Evolutionary conservation across 2,329 filamentous ascomycete species (phyloP).

Genomic region (Ceratocystis ficicola): DNA sequence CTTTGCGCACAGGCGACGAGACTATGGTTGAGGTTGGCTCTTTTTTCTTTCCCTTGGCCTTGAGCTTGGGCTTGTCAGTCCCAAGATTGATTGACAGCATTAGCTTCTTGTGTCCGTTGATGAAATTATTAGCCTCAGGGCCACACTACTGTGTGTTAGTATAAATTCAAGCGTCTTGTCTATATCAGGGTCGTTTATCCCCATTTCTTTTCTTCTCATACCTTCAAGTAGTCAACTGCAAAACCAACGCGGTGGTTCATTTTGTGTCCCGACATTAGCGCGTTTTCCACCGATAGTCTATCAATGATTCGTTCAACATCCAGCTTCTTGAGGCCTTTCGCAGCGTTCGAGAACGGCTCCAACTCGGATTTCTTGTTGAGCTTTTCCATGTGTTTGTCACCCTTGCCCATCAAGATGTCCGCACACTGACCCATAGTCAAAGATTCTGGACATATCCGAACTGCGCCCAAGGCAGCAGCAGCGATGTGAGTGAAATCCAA

Average conservation of each 20-base stretch:
- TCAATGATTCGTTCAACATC: slow-evolving; percentile 80
- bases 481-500: slow-evolving; percentile 70
- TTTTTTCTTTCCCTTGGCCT: slow-evolving; percentile 31
- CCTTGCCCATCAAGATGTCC: slow-evolving; percentile 62
- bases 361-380: slow-evolving; percentile 3
- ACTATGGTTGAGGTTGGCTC: slow-evolving; percentile 37
- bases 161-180: background rate
- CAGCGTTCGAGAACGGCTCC: slow-evolving; percentile 50
- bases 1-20: slow-evolving; percentile 39
- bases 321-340: slow-evolving; percentile 55
- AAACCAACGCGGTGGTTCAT: slow-evolving; percentile 51
- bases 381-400: slow-evolving; percentile 15
- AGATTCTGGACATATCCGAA: slow-evolving; percentile 49
- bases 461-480: slow-evolving; percentile 48
- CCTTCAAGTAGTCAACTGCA: slow-evolving; percentile 59
- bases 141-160: slow-evolving; percentile 30
- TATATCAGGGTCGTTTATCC: no score
- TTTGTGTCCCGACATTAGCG: slow-evolving; percentile 54
- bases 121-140: slow-evolving; percentile 33
- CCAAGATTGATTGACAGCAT: slow-evolving; percentile 34
- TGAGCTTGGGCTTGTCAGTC: slow-evolving; percentile 26
- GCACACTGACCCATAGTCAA: slow-evolving; percentile 69
- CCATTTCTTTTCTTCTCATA: slow-evolving; percentile 27
- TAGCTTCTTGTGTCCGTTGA: slow-evolving; percentile 36
- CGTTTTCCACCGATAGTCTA: slow-evolving; percentile 59